Percentiles rank a stretch among this genome's conserved stretches.
Conservation (phyloP, 352 stramenopile species). For the Globisporangium viniferum region DNA sequence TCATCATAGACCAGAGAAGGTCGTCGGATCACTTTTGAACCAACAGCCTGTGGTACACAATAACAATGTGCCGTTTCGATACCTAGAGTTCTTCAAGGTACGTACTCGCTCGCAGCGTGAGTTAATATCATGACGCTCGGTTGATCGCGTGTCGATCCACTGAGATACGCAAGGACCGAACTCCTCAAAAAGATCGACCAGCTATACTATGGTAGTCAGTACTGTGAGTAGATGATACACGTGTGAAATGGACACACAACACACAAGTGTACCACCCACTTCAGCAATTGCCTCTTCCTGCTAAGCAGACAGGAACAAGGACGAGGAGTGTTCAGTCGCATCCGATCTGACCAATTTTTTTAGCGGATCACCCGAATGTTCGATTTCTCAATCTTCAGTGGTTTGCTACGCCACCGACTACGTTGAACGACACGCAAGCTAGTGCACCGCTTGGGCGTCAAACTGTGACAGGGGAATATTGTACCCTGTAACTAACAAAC, state of each 20-base stretch:
- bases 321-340: not conserved
- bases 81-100: not conserved
- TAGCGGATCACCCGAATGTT: not conserved
- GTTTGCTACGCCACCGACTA: not conserved
- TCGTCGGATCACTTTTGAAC: not conserved
- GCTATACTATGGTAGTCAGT: not conserved
- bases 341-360: not conserved
- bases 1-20: not conserved
- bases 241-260: constrained; percentile 4
- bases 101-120: not conserved
- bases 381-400: not conserved
- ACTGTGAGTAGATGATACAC: not conserved
- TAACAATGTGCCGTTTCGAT: not conserved
- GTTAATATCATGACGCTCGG: constrained; percentile 6
- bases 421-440: not conserved
- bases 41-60: not conserved
- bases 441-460: not conserved
- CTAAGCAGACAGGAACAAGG: not conserved
- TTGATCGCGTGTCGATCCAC: constrained; percentile 2
- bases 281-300: not conserved
- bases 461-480: not conserved
- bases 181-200: constrained; percentile 1
- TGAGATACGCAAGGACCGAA: not conserved
- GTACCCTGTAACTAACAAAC: not conserved
- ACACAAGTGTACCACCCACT: not conserved